Conservation (phyloP, 176 grass and related monocot genomes). For the barley (Hordeum vulgare) region MorexV3_pseudomolecules_assembly NC_058519.1:50455285-50455784, state of each 20-base stretch:
- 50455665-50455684: too few relatives aligned
- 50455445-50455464: slow-evolving; percentile 19
- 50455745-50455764: too few relatives aligned
- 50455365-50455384: slow-evolving; percentile 63
- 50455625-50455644: too few relatives aligned
- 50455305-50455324: background rate
- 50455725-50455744: too few relatives aligned
- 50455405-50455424: background rate
- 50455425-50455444: background rate
- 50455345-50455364: slow-evolving; percentile 52
- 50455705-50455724: too few relatives aligned
- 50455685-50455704: too few relatives aligned
- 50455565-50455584: background rate
- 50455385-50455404: background rate
- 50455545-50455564: background rate
- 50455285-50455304: too few relatives aligned
- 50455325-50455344: background rate
- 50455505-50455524: slow-evolving; percentile 8
- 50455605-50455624: too few relatives aligned
- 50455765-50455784: too few relatives aligned
- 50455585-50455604: background rate
- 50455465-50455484: slow-evolving; percentile 20
- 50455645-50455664: too few relatives aligned
- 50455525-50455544: background rate
- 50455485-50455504: background rate